These are phyloP conservation scores for Eucalyptus viminalis DNA, from an alignment of 345 rosid genomes.

Conservation along the genomic window DNA sequence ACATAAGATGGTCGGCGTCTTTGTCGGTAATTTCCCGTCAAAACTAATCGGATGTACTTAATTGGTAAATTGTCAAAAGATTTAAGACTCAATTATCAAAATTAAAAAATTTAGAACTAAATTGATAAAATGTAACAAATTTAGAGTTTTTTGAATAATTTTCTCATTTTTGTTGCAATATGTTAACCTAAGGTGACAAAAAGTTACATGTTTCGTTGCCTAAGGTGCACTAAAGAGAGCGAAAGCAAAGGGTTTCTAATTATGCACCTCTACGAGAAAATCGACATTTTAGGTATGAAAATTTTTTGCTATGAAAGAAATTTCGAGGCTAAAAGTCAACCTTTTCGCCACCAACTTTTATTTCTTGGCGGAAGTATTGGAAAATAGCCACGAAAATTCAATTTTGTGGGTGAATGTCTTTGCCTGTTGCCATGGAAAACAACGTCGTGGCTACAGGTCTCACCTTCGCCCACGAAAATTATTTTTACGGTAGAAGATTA, in stretches of 20 bases:
- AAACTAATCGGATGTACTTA: no score
- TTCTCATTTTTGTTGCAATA: background rate
- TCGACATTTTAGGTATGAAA: background rate
- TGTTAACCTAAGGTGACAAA: background rate
- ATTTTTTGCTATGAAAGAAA: background rate
- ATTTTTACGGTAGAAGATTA: background rate
- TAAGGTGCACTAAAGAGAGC: background rate
- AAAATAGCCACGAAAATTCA: background rate
- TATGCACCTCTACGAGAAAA: background rate
- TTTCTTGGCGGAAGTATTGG: background rate
- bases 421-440: background rate
- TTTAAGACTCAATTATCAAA: no score
- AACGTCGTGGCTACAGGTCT: background rate
- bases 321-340: background rate
- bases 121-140: no score
- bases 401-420: background rate
- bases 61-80: no score
- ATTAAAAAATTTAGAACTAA: no score
- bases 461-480: background rate
- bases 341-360: background rate
- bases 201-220: background rate
- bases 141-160: no score
- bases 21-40: accelerated
- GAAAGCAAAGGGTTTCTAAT: background rate
- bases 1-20: accelerated